Evolutionary conservation across 2,329 filamentous ascomycete genomes (phyloP), one percentile per base, ranked within the genome.

Genomic region (Pseudopithomyces maydicus): DNA sequence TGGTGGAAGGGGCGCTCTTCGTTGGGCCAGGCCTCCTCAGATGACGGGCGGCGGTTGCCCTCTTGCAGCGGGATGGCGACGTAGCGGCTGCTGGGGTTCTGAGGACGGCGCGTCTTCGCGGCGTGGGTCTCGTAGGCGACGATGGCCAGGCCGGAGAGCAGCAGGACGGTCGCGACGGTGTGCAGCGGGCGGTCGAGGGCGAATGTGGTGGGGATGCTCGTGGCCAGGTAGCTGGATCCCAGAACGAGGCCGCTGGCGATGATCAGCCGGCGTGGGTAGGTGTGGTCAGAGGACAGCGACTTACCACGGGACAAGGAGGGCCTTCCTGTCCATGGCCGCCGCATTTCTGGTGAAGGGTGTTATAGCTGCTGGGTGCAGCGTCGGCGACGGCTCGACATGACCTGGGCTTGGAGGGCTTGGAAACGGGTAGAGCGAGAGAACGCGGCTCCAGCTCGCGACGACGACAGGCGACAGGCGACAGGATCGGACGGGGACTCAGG

Each of bases 161-260:
- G 61, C 59, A 76, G 55, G 19, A 75, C 63, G n/a, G 69, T 49
- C 52, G 59, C 67, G 55, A 62, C 52, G 5, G 72, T 71, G 59
- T 75, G 74, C 50, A 76, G 63, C 42, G 74, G 73, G 55, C 74
- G 72, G 59, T 75, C 71, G 52, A 75, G 58, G 54, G 72, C 72
- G 52, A 75, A 74, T 12, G 73, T 74, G 50, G 71, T 67, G 59
- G 66, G 66, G 23, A 70, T 59, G 26, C 67, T 61, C 46, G 68
- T 68, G 49, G 67, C 65, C 57, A 76, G 63, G 59, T 75, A 74
- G 29, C 59, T 62, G 43, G 68, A 67, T 61, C 69, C 70, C 66
- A 71, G 59, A 55, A 75, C 58, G 56, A 76, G 71, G 64, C 70
- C 74, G 67, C 72, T 76, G 62, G 47, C 43, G 36, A 50, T 33